These are phyloP conservation scores for Spencermartinsiella europaea DNA, from an alignment of 805 yeast genomes.

Conservation along the genomic window DNA sequence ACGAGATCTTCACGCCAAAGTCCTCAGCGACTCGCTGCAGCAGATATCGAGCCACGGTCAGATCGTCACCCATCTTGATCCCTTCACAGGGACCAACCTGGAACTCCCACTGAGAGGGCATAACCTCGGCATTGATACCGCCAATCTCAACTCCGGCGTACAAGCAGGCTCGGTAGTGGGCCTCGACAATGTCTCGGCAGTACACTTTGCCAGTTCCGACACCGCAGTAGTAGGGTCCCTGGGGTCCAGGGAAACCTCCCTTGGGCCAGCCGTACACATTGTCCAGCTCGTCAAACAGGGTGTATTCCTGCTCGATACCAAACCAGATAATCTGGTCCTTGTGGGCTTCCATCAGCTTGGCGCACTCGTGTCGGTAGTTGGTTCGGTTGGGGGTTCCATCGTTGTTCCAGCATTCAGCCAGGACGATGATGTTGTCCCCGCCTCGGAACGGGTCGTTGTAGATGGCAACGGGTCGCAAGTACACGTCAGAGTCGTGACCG, in stretches of 20 bases:
- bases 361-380: conserved; percentile 97
- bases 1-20: conserved; percentile 95
- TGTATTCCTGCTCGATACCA: conserved; percentile 98
- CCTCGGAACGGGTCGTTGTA: conserved; percentile 97
- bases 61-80: conserved; percentile 93
- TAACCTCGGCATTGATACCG: conserved; percentile 98
- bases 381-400: conserved; percentile 99
- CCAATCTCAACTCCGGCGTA: conserved; percentile 86
- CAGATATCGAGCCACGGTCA: conserved; percentile 93
- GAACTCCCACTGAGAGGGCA: conserved; percentile 99
- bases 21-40: conserved; percentile 96
- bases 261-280: conserved; percentile 97
- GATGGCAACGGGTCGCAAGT: conserved; percentile 90
- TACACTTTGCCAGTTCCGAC: conserved; percentile 98
- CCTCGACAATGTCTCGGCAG: conserved; percentile 97
- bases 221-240: conserved; percentile 99
- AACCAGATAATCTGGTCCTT: conserved; percentile 84
- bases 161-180: conserved; percentile 97
- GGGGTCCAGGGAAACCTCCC: conserved; percentile 99
- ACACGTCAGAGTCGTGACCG: conserved; percentile 93
- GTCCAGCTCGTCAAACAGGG: conserved; percentile 87
- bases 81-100: conserved; percentile 99
- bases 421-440: conserved; percentile 93
- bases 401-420: conserved; percentile 96
- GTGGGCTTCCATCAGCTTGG: conserved; percentile 91